Evolutionary conservation across 352 stramenopile species (phyloP).

Genomic region (Phytophthora palmivora): DNA sequence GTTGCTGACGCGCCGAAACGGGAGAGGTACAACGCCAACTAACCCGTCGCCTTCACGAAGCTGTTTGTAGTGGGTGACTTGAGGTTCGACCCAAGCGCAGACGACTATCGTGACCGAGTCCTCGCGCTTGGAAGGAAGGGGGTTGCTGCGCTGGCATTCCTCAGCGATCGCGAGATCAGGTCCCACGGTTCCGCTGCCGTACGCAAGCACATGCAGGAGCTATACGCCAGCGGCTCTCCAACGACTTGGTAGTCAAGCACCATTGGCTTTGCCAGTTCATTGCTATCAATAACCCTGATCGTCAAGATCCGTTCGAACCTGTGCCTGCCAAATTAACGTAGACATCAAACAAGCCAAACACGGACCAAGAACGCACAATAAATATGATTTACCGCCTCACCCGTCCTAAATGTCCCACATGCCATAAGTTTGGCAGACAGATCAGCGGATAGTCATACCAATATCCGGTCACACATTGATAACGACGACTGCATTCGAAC

Average conservation of each 20-base stretch:
- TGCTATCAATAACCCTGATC: not conserved
- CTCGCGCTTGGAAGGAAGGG: constrained; percentile 1
- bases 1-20: constrained; percentile 3
- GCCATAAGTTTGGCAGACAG: too few species aligned
- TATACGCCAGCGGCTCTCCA: not conserved
- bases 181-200: not conserved
- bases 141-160: too few species aligned
- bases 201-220: constrained; percentile 2
- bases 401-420: too few species aligned
- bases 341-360: too few species aligned
- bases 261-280: not conserved
- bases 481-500: too few species aligned
- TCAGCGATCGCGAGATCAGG: not conserved
- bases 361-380: too few species aligned
- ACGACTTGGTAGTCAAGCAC: not conserved
- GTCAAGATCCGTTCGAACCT: too few species aligned
- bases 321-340: too few species aligned
- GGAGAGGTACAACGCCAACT: constrained; percentile 17
- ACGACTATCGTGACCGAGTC: constrained; percentile 14
- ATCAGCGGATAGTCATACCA: too few species aligned
- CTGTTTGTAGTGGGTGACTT: constrained; percentile 13
- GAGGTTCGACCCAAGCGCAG: constrained; percentile 1
- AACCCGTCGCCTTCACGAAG: constrained; percentile 27
- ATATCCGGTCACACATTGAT: too few species aligned
- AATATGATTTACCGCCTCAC: too few species aligned